Conservation (phyloP, 192 early-diverging fungal genomes). For the Entrophospora sp. region DNA sequence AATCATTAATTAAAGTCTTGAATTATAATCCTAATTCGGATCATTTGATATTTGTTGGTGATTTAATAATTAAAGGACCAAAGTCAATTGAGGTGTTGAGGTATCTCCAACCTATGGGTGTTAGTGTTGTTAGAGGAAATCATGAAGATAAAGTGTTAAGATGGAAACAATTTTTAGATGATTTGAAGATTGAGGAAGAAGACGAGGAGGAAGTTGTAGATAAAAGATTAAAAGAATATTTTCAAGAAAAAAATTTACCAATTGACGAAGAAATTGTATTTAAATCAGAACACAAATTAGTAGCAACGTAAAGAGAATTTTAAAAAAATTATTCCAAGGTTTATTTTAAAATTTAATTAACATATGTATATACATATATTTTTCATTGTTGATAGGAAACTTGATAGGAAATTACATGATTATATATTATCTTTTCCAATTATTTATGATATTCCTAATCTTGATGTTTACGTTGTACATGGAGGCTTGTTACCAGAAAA, state of each 20-base stretch:
- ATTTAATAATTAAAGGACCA: slow-evolving; percentile 57
- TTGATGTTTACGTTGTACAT: slow-evolving; percentile 54
- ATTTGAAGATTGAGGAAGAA: slow-evolving; percentile 22
- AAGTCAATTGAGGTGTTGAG: slow-evolving; percentile 48
- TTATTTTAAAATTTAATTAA: too few relatives aligned
- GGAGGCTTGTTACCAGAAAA: slow-evolving; percentile 51
- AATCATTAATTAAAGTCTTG: slow-evolving; percentile 39
- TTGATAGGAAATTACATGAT: slow-evolving; percentile 21
- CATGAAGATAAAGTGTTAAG: slow-evolving; percentile 66
- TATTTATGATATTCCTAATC: slow-evolving; percentile 29
- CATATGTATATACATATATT: not conserved
- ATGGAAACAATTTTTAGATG: slow-evolving; percentile 42
- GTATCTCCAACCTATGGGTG: slow-evolving; percentile 35
- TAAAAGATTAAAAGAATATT: slow-evolving; percentile 2
- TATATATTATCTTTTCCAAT: slow-evolving; percentile 26
- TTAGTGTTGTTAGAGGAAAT: slow-evolving; percentile 59
- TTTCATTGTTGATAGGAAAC: not conserved
- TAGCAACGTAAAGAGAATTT: slow-evolving; percentile 38
- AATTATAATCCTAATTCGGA: slow-evolving; percentile 31
- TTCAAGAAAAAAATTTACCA: slow-evolving; percentile 5
- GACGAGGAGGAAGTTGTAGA: too few relatives aligned
- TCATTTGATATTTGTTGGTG: slow-evolving; percentile 57
- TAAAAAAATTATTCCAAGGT: too few relatives aligned
- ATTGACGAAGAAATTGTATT: slow-evolving; percentile 28
- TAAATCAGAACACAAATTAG: slow-evolving; percentile 21